Conservation (phyloP, 805 yeast genomes). For the Hanseniaspora meyeri region DNA sequence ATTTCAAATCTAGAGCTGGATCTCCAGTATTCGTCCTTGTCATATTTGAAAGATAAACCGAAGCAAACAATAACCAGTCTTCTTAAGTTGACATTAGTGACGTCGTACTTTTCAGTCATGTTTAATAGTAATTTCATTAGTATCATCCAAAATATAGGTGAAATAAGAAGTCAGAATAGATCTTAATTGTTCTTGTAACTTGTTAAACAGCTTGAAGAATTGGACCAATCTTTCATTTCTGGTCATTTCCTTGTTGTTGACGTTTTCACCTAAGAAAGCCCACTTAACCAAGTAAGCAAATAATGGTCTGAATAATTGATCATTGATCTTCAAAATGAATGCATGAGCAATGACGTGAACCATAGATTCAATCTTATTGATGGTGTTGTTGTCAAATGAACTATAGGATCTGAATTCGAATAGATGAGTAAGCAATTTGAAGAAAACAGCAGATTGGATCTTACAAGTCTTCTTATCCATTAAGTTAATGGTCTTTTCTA, state of each 20-base stretch:
- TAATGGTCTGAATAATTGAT: constrained; percentile 82
- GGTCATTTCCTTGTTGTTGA: constrained; percentile 32
- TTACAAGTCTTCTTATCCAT: constrained; percentile 67
- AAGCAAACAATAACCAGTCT: constrained; percentile 63
- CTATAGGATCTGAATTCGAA: constrained; percentile 56
- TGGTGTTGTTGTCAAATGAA: constrained; percentile 55
- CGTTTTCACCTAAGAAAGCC: constrained; percentile 81
- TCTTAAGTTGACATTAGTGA: constrained; percentile 42
- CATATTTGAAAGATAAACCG: constrained; percentile 71
- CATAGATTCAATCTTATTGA: constrained; percentile 68
- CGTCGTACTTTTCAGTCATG: constrained; percentile 25
- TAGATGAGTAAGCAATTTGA: constrained; percentile 54
- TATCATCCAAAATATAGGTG: constrained; percentile 73
- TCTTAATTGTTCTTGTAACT: constrained; percentile 69
- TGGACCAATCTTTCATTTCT: constrained; percentile 52
- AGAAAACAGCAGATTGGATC: constrained; percentile 52
- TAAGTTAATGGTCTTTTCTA: constrained; percentile 53
- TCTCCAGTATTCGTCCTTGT: constrained; percentile 92
- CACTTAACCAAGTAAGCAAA: constrained; percentile 79
- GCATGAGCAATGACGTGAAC: constrained; percentile 60
- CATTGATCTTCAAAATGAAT: constrained; percentile 82
- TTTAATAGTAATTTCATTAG: constrained; percentile 42
- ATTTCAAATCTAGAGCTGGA: constrained; percentile 71
- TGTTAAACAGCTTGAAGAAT: constrained; percentile 76
- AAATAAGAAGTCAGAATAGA: constrained; percentile 80